Evolutionary conservation across 768 basidiomycete genomes (phyloP).

Genomic region (Suillus discolor): DNA sequence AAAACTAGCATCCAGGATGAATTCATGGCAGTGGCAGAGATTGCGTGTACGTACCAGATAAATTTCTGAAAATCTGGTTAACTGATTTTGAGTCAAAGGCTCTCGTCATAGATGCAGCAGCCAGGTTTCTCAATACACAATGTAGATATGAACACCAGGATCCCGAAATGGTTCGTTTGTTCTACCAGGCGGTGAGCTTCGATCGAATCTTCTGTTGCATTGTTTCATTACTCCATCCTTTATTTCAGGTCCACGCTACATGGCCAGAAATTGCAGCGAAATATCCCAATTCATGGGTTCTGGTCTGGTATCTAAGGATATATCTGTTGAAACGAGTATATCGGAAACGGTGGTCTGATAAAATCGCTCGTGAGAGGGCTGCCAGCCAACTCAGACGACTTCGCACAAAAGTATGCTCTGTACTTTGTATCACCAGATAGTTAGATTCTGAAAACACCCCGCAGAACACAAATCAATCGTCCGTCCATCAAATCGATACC

Average conservation of each 20-base stretch:
- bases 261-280: not conserved
- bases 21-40: not conserved
- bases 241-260: not conserved
- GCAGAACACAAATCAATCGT: not conserved
- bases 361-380: not conserved
- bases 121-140: not conserved
- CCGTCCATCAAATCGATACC: not conserved
- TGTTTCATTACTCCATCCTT: not conserved
- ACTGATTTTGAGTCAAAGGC: not conserved
- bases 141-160: not conserved
- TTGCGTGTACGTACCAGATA: not conserved
- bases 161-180: slow-evolving; percentile 3
- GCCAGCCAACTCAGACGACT: not conserved
- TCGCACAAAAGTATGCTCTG: not conserved
- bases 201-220: not conserved
- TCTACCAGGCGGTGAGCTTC: not conserved
- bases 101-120: not conserved
- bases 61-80: not conserved
- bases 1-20: slow-evolving; percentile 1
- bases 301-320: slow-evolving; percentile 1
- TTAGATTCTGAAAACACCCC: not conserved
- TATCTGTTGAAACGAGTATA: slow-evolving; percentile 5
- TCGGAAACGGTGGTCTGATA: not conserved
- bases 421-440: not conserved
- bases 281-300: slow-evolving; percentile 3